Evolutionary conservation across 805 yeast genomes (phyloP), one percentile per base, ranked within the genome.

Genomic region (Spathaspora passalidarum): DNA sequence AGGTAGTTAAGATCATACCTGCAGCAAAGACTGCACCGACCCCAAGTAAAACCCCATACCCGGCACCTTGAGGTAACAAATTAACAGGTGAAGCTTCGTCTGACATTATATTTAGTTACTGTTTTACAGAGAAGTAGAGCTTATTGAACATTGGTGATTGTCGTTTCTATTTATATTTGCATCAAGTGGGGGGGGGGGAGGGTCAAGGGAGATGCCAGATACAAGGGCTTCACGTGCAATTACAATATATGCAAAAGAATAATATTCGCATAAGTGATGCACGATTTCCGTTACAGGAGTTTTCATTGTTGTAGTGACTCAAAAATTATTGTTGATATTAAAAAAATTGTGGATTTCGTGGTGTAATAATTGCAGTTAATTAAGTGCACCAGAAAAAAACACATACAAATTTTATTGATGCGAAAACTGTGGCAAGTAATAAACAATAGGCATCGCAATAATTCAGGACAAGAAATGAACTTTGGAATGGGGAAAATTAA

Each of bases 21-120:
- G 56, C 43, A 2, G 67, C 66, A 48, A 62, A 63, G 11, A 56
- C 39, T 2, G 57, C 64, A 11, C 67, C 65, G 2, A 57, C 58
- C 3, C 66, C 67, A 14, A 62, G 53, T 16, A 62, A 50, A 17
- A 62, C 51, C 1, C 64, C 66, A 55, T 62, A 61, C 1, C 66
- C 68, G 32, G 57, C 52, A 9, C 55, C 60, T 50, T 63, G 56
- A 14, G 47, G 47, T 23, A 61, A 46, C 22, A 56, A 42, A 16
- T 47, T 46, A 18, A 57, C 53, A 19, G 56, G 38, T 25, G 43
- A 32, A 34, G 36, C 39, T n/a, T 40, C 43, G 38, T 17, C 21
- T 7, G 38, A 40, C 43, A 40, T 40, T 35, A 19, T 35, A 11
- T 29, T 11, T 29, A 29, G 34, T 29, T 29, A 29, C 10, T 29